These are phyloP conservation scores for Orbilia quercus DNA, from an alignment of 2,329 filamentous ascomycete genomes.

Conservation along the genomic window DNA sequence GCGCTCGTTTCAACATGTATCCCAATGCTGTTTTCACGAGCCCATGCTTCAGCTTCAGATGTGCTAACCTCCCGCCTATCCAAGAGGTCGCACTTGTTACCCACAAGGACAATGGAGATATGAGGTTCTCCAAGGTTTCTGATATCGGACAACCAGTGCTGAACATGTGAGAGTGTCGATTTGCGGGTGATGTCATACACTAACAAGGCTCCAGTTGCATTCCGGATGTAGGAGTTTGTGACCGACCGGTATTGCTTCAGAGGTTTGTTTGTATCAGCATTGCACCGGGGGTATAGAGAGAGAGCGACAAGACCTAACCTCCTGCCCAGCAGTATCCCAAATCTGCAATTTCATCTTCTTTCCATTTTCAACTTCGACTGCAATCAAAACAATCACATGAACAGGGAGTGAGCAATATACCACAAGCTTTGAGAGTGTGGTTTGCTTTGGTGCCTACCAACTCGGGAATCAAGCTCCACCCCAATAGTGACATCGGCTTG, in stretches of 20 bases:
- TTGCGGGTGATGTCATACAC: constrained; percentile 94
- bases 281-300: neutral
- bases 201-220: constrained; percentile 79
- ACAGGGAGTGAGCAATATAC: neutral
- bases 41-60: constrained; percentile 91
- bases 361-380: constrained; percentile 46
- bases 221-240: constrained; percentile 83
- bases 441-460: constrained; percentile 60
- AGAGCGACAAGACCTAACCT: constrained; percentile 71
- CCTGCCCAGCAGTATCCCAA: constrained; percentile 77
- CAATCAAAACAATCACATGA: neutral
- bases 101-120: constrained; percentile 92
- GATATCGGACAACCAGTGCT: constrained; percentile 92
- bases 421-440: neutral
- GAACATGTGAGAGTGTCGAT: constrained; percentile 86
- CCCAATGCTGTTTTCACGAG: constrained; percentile 82
- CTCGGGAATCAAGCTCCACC: constrained; percentile 74
- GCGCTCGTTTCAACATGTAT: constrained; percentile 96
- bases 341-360: constrained; percentile 67
- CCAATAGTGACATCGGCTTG: constrained; percentile 77
- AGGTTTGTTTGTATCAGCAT: neutral
- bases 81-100: constrained; percentile 91
- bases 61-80: constrained; percentile 79
- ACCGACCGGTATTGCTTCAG: constrained; percentile 65
- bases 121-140: constrained; percentile 94